Evolutionary conservation across 805 yeast species (phyloP).

Genomic region (Ogataea methanolica): DNA sequence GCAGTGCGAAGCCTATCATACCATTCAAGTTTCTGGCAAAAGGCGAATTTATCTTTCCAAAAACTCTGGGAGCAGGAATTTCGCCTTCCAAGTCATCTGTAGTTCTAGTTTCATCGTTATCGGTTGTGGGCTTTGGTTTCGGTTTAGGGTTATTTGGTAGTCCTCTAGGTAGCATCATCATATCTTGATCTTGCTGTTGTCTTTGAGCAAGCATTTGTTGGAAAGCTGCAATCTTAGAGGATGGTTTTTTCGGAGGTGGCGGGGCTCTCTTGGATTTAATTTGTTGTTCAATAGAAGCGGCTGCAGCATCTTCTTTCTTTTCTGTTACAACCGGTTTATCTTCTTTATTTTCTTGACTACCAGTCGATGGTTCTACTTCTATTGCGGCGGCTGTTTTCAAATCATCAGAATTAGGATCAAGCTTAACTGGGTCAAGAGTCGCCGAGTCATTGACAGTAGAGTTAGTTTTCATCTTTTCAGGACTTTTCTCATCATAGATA

Average conservation of each 20-base stretch:
- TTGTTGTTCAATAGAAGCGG: not conserved
- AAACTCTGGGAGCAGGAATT: conserved; percentile 2
- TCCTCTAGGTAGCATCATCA: too few relatives aligned
- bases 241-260: conserved; percentile 75
- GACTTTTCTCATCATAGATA: conserved; percentile 16
- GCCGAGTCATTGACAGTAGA: not conserved
- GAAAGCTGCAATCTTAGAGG: conserved; percentile 75
- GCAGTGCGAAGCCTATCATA: conserved; percentile 45
- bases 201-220: conserved; percentile 65
- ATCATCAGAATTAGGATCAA: too few relatives aligned
- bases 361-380: not conserved
- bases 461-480: conserved; percentile 9
- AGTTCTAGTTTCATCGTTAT: not conserved
- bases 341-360: not conserved
- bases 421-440: too few relatives aligned
- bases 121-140: conserved; percentile 19
- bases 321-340: not conserved
- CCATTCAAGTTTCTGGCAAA: conserved; percentile 61
- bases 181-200: conserved; percentile 34
- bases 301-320: not conserved
- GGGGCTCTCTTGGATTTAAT: conserved; percentile 21
- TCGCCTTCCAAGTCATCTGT: conserved; percentile 4
- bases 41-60: conserved; percentile 29
- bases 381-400: not conserved
- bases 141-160: conserved; percentile 7